These are phyloP conservation scores for Pichia phayaonensis DNA, from an alignment of 805 yeast species.

Conservation along the genomic window DNA sequence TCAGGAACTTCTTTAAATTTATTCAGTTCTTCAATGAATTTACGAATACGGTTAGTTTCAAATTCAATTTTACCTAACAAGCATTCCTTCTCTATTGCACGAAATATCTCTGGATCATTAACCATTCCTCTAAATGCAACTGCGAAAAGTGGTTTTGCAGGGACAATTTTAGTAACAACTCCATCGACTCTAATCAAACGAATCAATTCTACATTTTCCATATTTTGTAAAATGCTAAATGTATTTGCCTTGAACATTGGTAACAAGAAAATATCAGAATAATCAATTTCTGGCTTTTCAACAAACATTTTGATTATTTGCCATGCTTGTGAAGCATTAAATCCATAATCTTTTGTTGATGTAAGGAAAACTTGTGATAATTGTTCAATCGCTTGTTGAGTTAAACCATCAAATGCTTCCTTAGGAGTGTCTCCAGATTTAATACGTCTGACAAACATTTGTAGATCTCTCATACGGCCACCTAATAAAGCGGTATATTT, in stretches of 20 bases:
- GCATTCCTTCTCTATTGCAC: constrained; percentile 58
- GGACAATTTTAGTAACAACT: constrained; percentile 50
- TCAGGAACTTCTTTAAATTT: constrained; percentile 45
- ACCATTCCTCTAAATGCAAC: constrained; percentile 72
- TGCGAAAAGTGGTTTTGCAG: constrained; percentile 78
- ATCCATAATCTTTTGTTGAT: constrained; percentile 32
- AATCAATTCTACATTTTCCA: constrained; percentile 77
- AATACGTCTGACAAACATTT: constrained; percentile 80
- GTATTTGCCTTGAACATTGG: constrained; percentile 55
- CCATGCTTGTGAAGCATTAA: constrained; percentile 86
- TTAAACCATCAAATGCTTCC: constrained; percentile 72
- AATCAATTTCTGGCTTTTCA: constrained; percentile 36
- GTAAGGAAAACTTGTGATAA: constrained; percentile 69
- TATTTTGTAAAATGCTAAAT: constrained; percentile 49
- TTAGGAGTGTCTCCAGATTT: constrained; percentile 79
- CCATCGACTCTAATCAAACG: constrained; percentile 72
- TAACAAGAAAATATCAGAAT: constrained; percentile 43
- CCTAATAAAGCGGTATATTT: constrained; percentile 69
- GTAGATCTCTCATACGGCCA: constrained; percentile 91
- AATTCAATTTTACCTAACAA: constrained; percentile 44
- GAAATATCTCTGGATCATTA: constrained; percentile 45
- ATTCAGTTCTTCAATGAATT: constrained; percentile 66
- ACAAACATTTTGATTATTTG: constrained; percentile 61
- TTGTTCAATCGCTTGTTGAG: constrained; percentile 80
- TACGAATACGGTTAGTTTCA: constrained; percentile 55